Evolutionary conservation across 176 grass and related monocot genomes (phyloP), one percentile per base, ranked within the genome.

Genomic region (Zizania latifolia): DNA sequence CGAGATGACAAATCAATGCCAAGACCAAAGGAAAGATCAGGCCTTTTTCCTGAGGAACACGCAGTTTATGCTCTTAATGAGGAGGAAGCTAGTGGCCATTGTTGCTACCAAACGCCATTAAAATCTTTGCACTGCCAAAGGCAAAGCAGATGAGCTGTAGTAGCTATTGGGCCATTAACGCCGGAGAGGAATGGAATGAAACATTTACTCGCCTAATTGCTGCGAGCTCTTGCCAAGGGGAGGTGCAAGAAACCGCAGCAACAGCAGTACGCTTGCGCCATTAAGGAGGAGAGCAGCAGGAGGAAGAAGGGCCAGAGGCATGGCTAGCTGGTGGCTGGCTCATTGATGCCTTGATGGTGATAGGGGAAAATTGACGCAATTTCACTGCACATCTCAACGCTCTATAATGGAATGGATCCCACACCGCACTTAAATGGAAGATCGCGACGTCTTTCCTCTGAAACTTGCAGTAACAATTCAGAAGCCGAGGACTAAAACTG

Each of bases 81-180:
- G 61, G 16, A 7, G 68, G 68, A 57, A n/a, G 63, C 60, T 68
- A 37, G 28, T 1, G 8, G 84, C 28, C 71, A 68, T 62, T 32
- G 23, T 32, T 44, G 71, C 60, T 68, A 79, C 69, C 75, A 79
- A 75, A 75, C 62, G 31, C 28, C 68, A 78, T 79, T 82, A 78
- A 86, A 63, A 24, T n/a, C 40, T 60, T 11, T 19, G 38, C 35
- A 63, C 58, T 12, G 39, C 39, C 54, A 74, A 38, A 68, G 83
- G 65, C 35, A 68, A 71, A 70, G 74, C 85, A 32, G 81, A 71
- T 85, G 65, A 69, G 81, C 50, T 79, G 84, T 77, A 73, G 84
- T 77, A 73, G 60, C 69, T 59, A 31, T 78, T 66, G 24, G 16
- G 15, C 36, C 87, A 87, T 93, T 75, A 79, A 82, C 50, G 50